phyloP scores from a whole-genome alignment of 2,329 filamentous ascomycete genomes.

The Cercospora sp. region DNA sequence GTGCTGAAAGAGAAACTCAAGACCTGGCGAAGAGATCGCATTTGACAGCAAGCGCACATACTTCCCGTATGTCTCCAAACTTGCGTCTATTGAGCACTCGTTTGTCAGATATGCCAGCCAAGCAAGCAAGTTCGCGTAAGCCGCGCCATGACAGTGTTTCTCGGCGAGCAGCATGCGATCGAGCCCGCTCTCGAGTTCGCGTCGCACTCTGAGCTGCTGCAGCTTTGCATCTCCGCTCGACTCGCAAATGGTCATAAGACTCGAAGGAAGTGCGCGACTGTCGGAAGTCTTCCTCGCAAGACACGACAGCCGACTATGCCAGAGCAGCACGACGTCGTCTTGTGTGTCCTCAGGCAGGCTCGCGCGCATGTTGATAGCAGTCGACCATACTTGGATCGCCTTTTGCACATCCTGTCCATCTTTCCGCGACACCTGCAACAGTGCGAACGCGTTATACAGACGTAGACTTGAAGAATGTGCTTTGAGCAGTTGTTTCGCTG shows the following conservation, averaged over 20 bases:
- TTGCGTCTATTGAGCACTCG: slow-evolving; percentile 36
- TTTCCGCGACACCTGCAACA: slow-evolving; percentile 64
- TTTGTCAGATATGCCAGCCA: slow-evolving; percentile 67
- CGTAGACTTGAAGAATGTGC: slow-evolving; percentile 61
- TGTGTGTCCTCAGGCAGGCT: slow-evolving; percentile 41
- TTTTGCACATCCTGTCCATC: slow-evolving; percentile 50
- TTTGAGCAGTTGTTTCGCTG: slow-evolving; percentile 73
- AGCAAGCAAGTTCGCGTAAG: slow-evolving; percentile 62
- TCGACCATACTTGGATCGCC: slow-evolving; percentile 65
- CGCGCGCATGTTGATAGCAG: slow-evolving; percentile 63
- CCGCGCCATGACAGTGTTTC: slow-evolving; percentile 51
- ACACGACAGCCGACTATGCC: slow-evolving; percentile 65
- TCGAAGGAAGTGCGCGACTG: neutral
- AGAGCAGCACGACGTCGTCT: slow-evolving; percentile 50
- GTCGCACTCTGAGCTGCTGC: slow-evolving; percentile 51
- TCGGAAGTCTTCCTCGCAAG: slow-evolving; percentile 43
- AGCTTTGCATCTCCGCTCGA: neutral
- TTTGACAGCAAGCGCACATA: slow-evolving; percentile 43
- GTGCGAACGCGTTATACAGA: slow-evolving; percentile 77
- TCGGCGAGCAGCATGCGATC: slow-evolving; percentile 58
- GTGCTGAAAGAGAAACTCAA: slow-evolving; percentile 68
- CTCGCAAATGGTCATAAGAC: slow-evolving; percentile 7
- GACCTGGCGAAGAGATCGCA: slow-evolving; percentile 30
- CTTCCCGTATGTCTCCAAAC: slow-evolving; percentile 44
- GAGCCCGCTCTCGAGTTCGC: slow-evolving; percentile 55